Evolutionary conservation across 2,329 filamentous ascomycete species (phyloP), one percentile per base, ranked within the genome.

Genomic region (Diplodia scrobiculata): DNA sequence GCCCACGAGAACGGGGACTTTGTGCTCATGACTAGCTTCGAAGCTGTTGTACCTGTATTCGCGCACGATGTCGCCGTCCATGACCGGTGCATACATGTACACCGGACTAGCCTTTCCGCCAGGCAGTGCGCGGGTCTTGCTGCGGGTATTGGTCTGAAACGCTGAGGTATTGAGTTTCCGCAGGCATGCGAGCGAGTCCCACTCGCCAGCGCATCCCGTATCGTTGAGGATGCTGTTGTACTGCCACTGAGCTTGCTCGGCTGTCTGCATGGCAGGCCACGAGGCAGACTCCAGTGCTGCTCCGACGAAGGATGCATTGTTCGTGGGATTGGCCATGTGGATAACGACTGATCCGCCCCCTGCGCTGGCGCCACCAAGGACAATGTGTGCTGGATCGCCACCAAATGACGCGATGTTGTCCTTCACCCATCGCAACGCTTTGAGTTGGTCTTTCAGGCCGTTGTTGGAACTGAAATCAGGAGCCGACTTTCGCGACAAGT

Each of bases 1-100:
- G 21, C 80, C 80, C 62, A 81, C 75, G 29, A 82, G 76, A 7
- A 78, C 73, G 7, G 79, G 80, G 0, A 81, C 73, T 25, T 76
- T 74, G 63, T 80, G 70, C 47, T 79, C 78, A 41, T 76, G 74
- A 5, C 76, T 76, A 14, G 74, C 67, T 14, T 74, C 70, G 53
- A 80, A 72, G 34, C 78, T 71, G 19, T 73, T 73, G 68, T 76
- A 78, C 0, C 77, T 79, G 66, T 76, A 78, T 64, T 80, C 75
- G 63, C 71, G 68, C 45, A 81, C 72, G 52, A 82, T 76, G 66
- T 79, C 75, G 29, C 78, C 73, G 71, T 82, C 80, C 13, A 80
- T 70, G 1, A 74, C 78, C 0, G 80, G 80, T 19, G 78, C 77
- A 72, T 75, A 82, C 70, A 78, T 78, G 67, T 76, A 81, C 5